Evolutionary conservation across 129 eudicot genomes (phyloP), one percentile per base, ranked within the genome.

Genomic region (Glebionis coronaria): DNA sequence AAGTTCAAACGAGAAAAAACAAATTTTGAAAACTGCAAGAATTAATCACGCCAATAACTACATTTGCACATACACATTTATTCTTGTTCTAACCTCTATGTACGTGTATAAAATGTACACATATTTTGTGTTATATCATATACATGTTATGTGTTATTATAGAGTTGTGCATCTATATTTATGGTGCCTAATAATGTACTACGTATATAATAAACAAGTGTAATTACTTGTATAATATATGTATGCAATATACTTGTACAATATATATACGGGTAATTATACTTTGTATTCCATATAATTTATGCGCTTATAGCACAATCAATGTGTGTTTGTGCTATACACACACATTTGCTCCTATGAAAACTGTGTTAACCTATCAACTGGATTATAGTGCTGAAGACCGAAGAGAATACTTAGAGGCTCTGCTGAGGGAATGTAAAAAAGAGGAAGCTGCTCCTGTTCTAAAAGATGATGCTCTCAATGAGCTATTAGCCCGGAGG

Each of bases 361-460:
- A 19, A 71, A 21, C 38, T 16, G n/a, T 58, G 27, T 11, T 72
- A 51, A 51, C 27, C 28, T 35, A 55, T 56, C 54, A 19, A 51
- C 52, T 55, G 65, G 72, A 38, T 84, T 8, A 49, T 74, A 94
- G 99, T 76, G 99, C 99, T 47, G 97, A 89, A 82, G 99, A 94
- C 71, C 88, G 99, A 44, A 87, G 99, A 76, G 99, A 94, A 76
- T 94, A 94, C 82, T 73, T 94, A 84, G 99, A 94, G 82, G 80
- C 99, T 82, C 94, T 94, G 70, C 77, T 94, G 45, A 80, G 99
- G 51, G 99, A 94, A 77, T 78, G 93, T 72, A 94, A 94, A 84
- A 94, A 89, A 85, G 99, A 94, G 81, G 99, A 90, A 72, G 99
- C 82, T 75, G 93, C 97, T 65, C 97, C 99, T 77, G 99, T 94